Evolutionary conservation across 176 grass and related monocot species (phyloP), one percentile per base, ranked within the genome.

Genomic region (Musa acuminata): DNA sequence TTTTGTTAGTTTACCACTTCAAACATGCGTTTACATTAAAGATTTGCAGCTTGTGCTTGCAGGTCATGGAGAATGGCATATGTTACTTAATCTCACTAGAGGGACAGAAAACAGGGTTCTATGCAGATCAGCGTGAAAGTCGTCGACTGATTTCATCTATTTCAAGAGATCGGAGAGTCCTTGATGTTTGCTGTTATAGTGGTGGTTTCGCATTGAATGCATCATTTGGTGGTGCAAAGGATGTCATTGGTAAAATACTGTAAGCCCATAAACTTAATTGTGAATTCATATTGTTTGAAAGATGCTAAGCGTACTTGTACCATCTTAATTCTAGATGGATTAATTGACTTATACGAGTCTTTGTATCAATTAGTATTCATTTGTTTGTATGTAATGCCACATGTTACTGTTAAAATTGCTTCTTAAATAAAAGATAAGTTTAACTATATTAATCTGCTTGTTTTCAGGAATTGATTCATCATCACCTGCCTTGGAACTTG

Each of bases 91-190:
- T 98, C 71, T 91, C 94, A 67, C 65, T 92, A 78, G 94, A 89
- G 55, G 94, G 94, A 53, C 94, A 98, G 78, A 98, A 98, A 78
- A 98, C 94, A 82, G 94, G 94, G 13, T 98, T 98, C 83, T 98
- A 98, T 84, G 94, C 94, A 85, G 94, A 93, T 73, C 88, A 98
- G 72, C 71, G 94, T 25, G 90, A 98, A 71, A 98, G 78, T n/a
- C 87, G 94, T 12, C 80, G 76, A 72, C 75, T 91, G 69, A 79
- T 98, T 80, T 93, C 87, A n/a, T 81, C 77, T 53, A 73, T 98
- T 54, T 91, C 90, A 11, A 93, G 87, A 75, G 80, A 74, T 23
- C 78, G 75, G 77, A 91, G 62, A 68, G 82, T 98, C 71, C 94
- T 98, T 71, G 94, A 98, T 76, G 78, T 93, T 85, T 98, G 84